A percentile compares a stretch with the other conserved stretches of the same genome.
Conservation (phyloP, 2,329 filamentous ascomycete genomes). For the Trichophyton schoenleinii region DNA sequence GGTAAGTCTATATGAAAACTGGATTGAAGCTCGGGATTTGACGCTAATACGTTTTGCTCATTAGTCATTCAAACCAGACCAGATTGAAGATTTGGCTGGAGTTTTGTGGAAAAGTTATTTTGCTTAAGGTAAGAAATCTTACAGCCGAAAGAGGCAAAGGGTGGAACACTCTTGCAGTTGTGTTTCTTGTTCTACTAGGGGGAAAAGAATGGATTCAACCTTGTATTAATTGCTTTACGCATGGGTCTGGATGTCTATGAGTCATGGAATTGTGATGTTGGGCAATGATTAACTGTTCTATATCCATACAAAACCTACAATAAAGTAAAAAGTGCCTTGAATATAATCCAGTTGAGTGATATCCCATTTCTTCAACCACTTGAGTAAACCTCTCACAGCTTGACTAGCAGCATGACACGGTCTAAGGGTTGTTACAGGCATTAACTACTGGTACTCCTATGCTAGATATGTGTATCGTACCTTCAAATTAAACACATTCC, state of each 20-base stretch:
- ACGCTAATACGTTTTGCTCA: slow-evolving; percentile 3
- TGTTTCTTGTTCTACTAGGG: neutral
- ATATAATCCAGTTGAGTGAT: neutral
- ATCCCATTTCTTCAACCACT: neutral
- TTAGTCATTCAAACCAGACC: slow-evolving; percentile 80
- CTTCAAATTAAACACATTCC: slow-evolving; percentile 11
- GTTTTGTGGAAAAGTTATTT: slow-evolving; percentile 99
- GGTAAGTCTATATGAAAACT: slow-evolving; percentile 43
- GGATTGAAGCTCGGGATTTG: slow-evolving; percentile 3
- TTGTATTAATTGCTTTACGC: too few relatives aligned
- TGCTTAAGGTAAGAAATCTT: slow-evolving; percentile 46
- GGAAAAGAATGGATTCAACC: too few relatives aligned
- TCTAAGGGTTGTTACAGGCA: neutral
- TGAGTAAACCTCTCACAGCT: too few relatives aligned
- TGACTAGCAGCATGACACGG: too few relatives aligned
- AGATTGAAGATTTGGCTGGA: slow-evolving; percentile 87
- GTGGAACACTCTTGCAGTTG: neutral
- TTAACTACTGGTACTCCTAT: neutral
- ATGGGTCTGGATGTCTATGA: too few relatives aligned
- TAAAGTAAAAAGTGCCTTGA: too few relatives aligned
- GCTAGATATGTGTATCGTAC: neutral
- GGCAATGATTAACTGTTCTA: neutral
- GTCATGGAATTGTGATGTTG: too few relatives aligned
- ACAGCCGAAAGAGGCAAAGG: neutral
- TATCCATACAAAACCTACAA: too few relatives aligned